Evolutionary conservation across 352 stramenopile species (phyloP), one percentile per base, ranked within the genome.

Genomic region (Globisporangium echinulatum): DNA sequence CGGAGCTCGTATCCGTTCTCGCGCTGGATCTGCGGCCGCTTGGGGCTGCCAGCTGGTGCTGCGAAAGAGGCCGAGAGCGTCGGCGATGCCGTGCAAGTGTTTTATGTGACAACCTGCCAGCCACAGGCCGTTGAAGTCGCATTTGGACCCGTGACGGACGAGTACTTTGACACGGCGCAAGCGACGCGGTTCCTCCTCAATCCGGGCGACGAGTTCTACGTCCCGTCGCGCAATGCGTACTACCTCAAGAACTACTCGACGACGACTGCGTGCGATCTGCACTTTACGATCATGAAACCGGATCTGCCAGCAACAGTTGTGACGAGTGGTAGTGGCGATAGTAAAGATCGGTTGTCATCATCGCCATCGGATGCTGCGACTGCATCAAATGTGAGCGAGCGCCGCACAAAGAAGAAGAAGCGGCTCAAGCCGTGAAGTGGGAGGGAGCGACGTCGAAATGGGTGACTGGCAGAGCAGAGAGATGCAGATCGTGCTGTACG

Each of bases 51-150:
- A 25, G 91, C 92, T 8, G 77, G 80, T 15, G 95, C 82, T n/a
- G 96, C 97, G 57, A 99, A 99, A 65, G 94, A 98, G 54, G 80
- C 91, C 1, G 96, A 99, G 68, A 90, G 87, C 17, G 93, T 98
- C 7, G 95, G 93, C 8, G 69, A 92, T 54, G 97, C 92, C 33
- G 82, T 96, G 42, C 94, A 98, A 69, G 85, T 98, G 40, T 98
- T 98, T 64, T 96, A 96, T 63, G 94, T 98, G 37, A 88, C 83
- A 47, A 75, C 74, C 25, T 89, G 90, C 50, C 96, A 98, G 70
- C 87, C 83, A 0, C 73, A 84, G 44, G 67, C 82, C 8, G 67
- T 95, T 5, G 83, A 95, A 63, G 77, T 95, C 40, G 78, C 84
- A 11, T 74, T 92, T 52, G 70, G 76, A 37, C 79, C 85, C 1